These are phyloP conservation scores for Ophioceras dolichostomum DNA, from an alignment of 2,329 filamentous ascomycete genomes.

Conservation along the genomic window DNA sequence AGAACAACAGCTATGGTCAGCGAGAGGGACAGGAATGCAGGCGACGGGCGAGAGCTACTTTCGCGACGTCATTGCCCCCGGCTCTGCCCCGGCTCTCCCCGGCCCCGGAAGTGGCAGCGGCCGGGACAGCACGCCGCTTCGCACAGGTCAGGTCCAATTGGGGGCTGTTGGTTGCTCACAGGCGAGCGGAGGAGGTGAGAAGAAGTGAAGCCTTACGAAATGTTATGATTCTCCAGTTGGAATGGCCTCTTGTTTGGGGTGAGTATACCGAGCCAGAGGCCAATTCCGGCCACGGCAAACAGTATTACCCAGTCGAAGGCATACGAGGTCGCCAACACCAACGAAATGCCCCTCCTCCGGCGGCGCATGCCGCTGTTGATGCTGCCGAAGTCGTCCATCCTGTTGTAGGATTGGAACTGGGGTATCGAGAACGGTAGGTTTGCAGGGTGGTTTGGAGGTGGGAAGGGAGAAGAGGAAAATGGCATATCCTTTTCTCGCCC, in stretches of 20 bases:
- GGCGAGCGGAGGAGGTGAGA: no score
- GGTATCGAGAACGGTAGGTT: slow-evolving; percentile 7
- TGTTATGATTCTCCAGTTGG: slow-evolving; percentile 59
- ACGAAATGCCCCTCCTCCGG: slow-evolving; percentile 12
- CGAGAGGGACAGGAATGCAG: no score
- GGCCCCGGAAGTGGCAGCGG: no score
- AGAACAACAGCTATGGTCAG: no score
- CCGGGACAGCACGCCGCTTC: no score
- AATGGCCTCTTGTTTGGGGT: slow-evolving; percentile 60
- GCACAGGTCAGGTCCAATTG: no score
- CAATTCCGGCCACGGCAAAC: slow-evolving; percentile 44
- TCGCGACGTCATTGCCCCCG: no score
- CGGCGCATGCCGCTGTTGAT: background rate
- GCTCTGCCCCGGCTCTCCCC: no score
- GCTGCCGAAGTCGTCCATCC: slow-evolving; percentile 18
- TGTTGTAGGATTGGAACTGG: slow-evolving; percentile 5
- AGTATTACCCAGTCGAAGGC: slow-evolving; percentile 64
- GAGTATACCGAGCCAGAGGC: slow-evolving; percentile 43
- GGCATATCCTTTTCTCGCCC: background rate
- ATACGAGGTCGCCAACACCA: slow-evolving; percentile 49
- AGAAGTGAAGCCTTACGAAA: slow-evolving; percentile 43
- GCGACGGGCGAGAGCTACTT: no score
- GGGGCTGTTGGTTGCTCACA: background rate
- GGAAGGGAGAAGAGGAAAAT: slow-evolving; percentile 1
- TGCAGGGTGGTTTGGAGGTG: no score